Conservation (phyloP, 176 grass and related monocot genomes). For the Eleusine coracana region DNA sequence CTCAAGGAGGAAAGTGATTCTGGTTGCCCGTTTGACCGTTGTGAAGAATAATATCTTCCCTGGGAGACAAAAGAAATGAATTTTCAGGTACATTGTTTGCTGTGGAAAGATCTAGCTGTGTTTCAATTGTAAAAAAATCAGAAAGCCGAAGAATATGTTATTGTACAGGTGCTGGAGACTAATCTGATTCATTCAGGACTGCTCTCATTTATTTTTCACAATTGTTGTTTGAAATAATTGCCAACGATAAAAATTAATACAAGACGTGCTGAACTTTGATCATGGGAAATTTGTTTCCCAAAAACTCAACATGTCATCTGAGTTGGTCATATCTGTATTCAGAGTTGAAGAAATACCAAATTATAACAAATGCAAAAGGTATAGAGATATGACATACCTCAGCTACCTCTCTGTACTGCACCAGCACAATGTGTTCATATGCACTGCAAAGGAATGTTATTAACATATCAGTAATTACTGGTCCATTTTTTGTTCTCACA, state of each 20-base stretch:
- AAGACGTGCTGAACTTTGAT: neutral
- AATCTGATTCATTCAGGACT: conserved; percentile 21
- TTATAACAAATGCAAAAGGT: conserved; percentile 8
- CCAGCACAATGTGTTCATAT: conserved; percentile 92
- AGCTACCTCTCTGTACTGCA: conserved; percentile 89
- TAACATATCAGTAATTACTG: conserved; percentile 26
- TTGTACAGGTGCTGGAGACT: neutral
- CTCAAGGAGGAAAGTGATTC: conserved; percentile 55
- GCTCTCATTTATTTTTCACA: conserved; percentile 4
- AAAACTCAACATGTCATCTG: conserved; percentile 14
- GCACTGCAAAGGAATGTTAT: conserved; percentile 60
- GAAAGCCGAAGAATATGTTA: conserved; percentile 11
- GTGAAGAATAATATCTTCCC: conserved; percentile 79
- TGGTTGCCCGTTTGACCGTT: conserved; percentile 52
- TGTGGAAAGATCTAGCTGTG: neutral
- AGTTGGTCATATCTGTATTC: conserved; percentile 7
- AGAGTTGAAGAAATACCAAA: conserved; percentile 16
- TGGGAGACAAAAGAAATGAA: conserved; percentile 37
- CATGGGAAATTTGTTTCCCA: neutral
- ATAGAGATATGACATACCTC: conserved; percentile 66
- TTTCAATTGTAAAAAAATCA: neutral
- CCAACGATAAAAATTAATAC: neutral
- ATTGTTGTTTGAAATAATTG: conserved; percentile 29
- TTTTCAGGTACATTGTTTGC: conserved; percentile 24
- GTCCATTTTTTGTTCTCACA: neutral